Percentiles rank a stretch among this genome's conserved stretches.
Conservation (phyloP, 139 green algal genomes). For the Astrephomene gubernaculifera region DNA sequence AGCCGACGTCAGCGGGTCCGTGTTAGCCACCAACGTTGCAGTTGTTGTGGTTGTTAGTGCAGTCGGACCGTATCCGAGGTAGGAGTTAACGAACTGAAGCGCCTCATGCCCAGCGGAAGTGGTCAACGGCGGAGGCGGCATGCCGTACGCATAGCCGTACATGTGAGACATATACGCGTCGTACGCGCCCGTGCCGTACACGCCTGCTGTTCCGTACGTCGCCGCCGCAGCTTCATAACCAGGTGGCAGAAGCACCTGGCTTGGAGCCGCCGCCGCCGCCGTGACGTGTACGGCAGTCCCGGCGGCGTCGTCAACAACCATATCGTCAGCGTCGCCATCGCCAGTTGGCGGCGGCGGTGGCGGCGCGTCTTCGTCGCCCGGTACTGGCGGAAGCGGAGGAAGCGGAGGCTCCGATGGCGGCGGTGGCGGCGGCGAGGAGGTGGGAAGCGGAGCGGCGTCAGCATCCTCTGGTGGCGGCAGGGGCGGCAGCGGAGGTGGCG, state of each 20-base stretch:
- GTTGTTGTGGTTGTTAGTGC: not conserved
- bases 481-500: not conserved
- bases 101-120: slow-evolving; percentile 28
- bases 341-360: not conserved
- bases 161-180: slow-evolving; percentile 20
- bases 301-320: slow-evolving; percentile 16
- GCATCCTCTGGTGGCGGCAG: not conserved
- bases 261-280: not conserved
- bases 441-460: not conserved
- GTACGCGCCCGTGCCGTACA: not conserved
- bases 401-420: not conserved
- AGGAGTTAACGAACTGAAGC: slow-evolving; percentile 16
- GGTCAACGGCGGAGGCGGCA: slow-evolving; percentile 22
- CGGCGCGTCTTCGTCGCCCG: not conserved
- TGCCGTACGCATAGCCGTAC: slow-evolving; percentile 45
- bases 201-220: slow-evolving; percentile 1
- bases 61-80: slow-evolving; percentile 4
- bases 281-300: not conserved
- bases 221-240: slow-evolving; percentile 14
- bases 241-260: not conserved
- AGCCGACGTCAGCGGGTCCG: not conserved
- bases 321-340: slow-evolving; percentile 15
- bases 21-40: too few relatives aligned
- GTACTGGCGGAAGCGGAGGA: slow-evolving; percentile 2
- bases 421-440: slow-evolving; percentile 11